Evolutionary conservation across 2,329 filamentous ascomycete genomes (phyloP).

Genomic region (Dothistroma septosporum): DNA sequence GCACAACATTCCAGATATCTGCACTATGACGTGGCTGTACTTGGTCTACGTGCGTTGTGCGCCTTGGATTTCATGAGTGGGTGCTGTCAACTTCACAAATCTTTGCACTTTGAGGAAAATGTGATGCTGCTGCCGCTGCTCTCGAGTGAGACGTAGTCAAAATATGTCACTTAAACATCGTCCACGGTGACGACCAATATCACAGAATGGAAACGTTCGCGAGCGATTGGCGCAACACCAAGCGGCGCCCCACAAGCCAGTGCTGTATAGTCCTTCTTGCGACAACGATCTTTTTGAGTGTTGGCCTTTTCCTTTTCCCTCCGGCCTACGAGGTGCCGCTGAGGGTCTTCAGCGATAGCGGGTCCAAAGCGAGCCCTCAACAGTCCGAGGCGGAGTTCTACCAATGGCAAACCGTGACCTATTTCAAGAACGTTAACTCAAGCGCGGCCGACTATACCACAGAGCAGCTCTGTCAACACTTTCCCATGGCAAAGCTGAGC

Average conservation of each 20-base stretch:
- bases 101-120: not conserved
- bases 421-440: conserved; percentile 17
- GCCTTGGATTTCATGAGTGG: not conserved
- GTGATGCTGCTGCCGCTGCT: no score
- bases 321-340: not conserved
- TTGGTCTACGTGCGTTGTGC: not conserved
- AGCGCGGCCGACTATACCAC: conserved; percentile 6
- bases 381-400: conserved; percentile 1
- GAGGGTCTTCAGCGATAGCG: not conserved
- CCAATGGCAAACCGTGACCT: not conserved
- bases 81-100: not conserved
- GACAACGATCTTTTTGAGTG: not conserved
- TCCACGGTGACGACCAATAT: not conserved
- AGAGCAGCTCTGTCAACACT: conserved; percentile 38
- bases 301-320: not conserved
- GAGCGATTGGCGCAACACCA: not conserved
- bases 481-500: conserved; percentile 40
- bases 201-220: not conserved
- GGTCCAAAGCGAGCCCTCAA: not conserved
- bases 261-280: not conserved
- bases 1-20: not conserved
- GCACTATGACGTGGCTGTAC: not conserved
- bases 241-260: not conserved
- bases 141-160: no score
- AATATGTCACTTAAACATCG: not conserved